Conservation (phyloP, 805 yeast genomes). For the Saccharomycopsis synnaedendra region DNA sequence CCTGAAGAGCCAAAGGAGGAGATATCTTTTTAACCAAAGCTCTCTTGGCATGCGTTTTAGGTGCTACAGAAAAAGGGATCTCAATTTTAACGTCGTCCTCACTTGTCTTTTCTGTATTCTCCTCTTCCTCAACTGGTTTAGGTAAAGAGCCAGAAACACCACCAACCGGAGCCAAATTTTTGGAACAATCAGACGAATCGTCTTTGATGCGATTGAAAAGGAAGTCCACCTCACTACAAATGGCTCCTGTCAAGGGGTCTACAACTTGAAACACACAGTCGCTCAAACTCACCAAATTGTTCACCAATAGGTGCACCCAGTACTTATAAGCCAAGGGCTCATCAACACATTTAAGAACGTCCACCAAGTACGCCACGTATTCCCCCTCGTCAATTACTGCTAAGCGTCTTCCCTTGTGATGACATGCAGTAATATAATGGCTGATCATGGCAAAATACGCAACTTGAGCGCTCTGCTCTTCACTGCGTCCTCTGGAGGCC, state of each 20-base stretch:
- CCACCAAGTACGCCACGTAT: conserved; percentile 33
- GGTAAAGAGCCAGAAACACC: conserved; percentile 9
- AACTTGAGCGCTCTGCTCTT: not conserved
- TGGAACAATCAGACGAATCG: too few species aligned
- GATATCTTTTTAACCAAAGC: too few species aligned
- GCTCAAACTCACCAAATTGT: conserved; percentile 38
- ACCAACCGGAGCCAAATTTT: not conserved
- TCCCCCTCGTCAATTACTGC: conserved; percentile 8
- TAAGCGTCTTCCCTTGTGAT: conserved; percentile 7
- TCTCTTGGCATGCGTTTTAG: too few species aligned
- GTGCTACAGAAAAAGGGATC: too few species aligned
- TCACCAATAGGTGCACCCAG: conserved; percentile 40
- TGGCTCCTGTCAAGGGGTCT: conserved; percentile 39
- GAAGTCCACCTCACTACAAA: conserved; percentile 29
- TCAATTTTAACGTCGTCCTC: conserved; percentile 28
- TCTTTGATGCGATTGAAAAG: conserved; percentile 23
- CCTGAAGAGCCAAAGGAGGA: conserved; percentile 18
- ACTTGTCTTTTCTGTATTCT: conserved; percentile 5
- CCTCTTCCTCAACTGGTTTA: conserved; percentile 3
- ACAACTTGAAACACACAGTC: conserved; percentile 45
- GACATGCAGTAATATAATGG: conserved; percentile 3
- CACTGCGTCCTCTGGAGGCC: not conserved
- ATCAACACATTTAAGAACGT: conserved; percentile 35
- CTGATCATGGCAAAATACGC: conserved; percentile 9
- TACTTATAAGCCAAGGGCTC: conserved; percentile 32